Evolutionary conservation across 371 early-diverging fungal genomes (phyloP).

Genomic region (Mucor mucedo): DNA sequence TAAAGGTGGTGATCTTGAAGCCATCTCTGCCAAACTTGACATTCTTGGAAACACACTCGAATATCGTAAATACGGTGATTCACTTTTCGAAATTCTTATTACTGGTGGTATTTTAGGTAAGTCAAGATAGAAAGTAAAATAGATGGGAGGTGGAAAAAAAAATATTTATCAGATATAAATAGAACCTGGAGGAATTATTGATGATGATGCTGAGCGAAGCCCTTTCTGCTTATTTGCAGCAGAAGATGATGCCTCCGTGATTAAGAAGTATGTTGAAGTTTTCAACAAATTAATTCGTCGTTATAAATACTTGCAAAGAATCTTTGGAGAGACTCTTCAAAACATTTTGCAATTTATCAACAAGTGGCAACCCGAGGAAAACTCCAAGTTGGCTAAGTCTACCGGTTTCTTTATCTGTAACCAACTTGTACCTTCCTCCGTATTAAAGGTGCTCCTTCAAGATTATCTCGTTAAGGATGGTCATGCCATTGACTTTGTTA

Average conservation of each 20-base stretch:
- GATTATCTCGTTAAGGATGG: conserved; percentile 95
- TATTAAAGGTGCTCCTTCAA: conserved; percentile 79
- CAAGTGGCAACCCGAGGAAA: conserved; percentile 80
- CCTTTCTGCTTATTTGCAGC: conserved; percentile 86
- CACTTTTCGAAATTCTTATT: conserved; percentile 90
- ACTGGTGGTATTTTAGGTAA: conserved; percentile 89
- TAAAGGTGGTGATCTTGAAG: conserved; percentile 73
- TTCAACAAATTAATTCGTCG: conserved; percentile 88
- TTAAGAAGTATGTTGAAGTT: conserved; percentile 81
- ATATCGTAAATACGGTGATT: conserved; percentile 92
- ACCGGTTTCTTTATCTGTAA: conserved; percentile 77
- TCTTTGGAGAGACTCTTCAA: conserved; percentile 83
- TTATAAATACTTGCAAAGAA: conserved; percentile 90
- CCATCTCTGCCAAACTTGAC: conserved; percentile 78
- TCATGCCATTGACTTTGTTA: conserved; percentile 79
- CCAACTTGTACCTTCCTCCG: conserved; percentile 69
- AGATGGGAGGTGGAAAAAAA: not conserved
- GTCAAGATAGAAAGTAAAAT: not conserved
- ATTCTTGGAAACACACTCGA: conserved; percentile 85
- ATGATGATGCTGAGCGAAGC: conserved; percentile 79
- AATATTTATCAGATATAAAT: conserved; percentile 8
- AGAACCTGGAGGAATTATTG: conserved; percentile 91
- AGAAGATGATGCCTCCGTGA: conserved; percentile 69
- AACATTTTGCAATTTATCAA: conserved; percentile 89
- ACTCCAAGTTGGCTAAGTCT: conserved; percentile 79